phyloP scores from a whole-genome alignment of 2,329 filamentous ascomycete species.

The Diatrype stigma region DNA sequence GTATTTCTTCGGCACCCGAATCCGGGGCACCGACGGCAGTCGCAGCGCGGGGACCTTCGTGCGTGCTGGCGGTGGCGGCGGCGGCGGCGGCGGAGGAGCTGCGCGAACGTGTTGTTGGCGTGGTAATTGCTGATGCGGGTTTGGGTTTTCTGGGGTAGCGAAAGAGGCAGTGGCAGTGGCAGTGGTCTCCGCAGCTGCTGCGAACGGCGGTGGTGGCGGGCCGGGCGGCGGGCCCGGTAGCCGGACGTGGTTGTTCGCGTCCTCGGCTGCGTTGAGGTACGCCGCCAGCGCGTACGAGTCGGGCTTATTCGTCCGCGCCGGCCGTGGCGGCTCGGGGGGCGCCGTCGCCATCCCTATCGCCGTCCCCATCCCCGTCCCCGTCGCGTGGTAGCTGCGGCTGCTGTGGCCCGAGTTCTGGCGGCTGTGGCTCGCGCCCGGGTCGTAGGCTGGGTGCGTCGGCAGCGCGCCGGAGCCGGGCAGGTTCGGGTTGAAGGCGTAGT shows the following conservation, averaged over 20 bases:
- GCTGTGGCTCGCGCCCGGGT: slow-evolving; percentile 32
- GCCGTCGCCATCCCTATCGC: no score
- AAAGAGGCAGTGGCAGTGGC: no score
- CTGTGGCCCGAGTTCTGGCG: slow-evolving; percentile 14
- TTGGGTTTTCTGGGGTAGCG: no score
- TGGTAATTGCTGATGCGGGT: no score
- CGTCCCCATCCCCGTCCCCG: no score
- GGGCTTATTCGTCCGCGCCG: slow-evolving; percentile 13
- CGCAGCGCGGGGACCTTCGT: slow-evolving; percentile 31
- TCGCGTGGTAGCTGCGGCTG: no score
- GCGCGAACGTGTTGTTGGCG: not conserved
- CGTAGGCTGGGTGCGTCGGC: slow-evolving; percentile 47
- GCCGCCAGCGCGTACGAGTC: slow-evolving; percentile 31
- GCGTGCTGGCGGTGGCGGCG: slow-evolving; percentile 17
- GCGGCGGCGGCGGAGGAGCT: slow-evolving; percentile 10
- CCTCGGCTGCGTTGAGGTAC: slow-evolving; percentile 32
- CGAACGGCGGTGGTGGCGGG: slow-evolving; percentile 1
- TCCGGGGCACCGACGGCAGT: slow-evolving; percentile 34
- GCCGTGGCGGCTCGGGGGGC: slow-evolving; percentile 12
- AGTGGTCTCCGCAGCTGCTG: not conserved
- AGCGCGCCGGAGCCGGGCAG: slow-evolving; percentile 26
- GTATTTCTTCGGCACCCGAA: slow-evolving; percentile 39
- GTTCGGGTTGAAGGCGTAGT: slow-evolving; percentile 27
- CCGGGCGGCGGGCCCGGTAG: slow-evolving; percentile 16
- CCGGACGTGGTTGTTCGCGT: slow-evolving; percentile 7